Conservation (phyloP, 306 rosid genomes). For the Cucurbita maxima region DNA sequence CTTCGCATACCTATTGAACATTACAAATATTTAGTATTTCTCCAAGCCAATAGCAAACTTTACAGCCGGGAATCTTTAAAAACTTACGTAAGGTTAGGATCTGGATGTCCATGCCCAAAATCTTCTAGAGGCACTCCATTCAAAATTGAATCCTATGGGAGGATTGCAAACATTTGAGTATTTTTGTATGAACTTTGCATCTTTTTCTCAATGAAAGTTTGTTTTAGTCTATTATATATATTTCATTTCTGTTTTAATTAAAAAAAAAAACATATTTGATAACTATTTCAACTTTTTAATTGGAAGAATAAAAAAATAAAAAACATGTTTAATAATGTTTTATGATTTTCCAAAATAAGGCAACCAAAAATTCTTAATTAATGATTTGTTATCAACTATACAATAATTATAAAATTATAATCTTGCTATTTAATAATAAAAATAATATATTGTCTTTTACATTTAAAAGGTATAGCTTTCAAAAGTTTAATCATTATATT, state of each 20-base stretch:
- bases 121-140: slow-evolving; percentile 93
- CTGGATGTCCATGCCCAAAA: slow-evolving; percentile 97
- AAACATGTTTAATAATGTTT: neutral
- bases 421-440: no score
- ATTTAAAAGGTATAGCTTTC: no score
- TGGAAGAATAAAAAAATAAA: neutral
- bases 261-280: neutral
- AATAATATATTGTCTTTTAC: no score
- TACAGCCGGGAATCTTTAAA: slow-evolving; percentile 2
- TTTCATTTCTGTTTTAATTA: neutral
- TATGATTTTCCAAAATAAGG: neutral
- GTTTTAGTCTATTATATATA: neutral
- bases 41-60: neutral
- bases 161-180: slow-evolving; percentile 15
- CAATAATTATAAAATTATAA: neutral
- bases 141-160: slow-evolving; percentile 60
- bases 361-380: no score
- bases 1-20: slow-evolving; percentile 69
- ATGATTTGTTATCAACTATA: neutral
- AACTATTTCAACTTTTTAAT: neutral
- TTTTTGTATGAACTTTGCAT: neutral
- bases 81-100: slow-evolving; percentile 92
- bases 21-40: slow-evolving; percentile 8
- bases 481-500: no score
- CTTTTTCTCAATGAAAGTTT: neutral